These are phyloP conservation scores for Selenicereus undatus DNA, from an alignment of 148 eudicot genomes.

Conservation along the genomic window DNA sequence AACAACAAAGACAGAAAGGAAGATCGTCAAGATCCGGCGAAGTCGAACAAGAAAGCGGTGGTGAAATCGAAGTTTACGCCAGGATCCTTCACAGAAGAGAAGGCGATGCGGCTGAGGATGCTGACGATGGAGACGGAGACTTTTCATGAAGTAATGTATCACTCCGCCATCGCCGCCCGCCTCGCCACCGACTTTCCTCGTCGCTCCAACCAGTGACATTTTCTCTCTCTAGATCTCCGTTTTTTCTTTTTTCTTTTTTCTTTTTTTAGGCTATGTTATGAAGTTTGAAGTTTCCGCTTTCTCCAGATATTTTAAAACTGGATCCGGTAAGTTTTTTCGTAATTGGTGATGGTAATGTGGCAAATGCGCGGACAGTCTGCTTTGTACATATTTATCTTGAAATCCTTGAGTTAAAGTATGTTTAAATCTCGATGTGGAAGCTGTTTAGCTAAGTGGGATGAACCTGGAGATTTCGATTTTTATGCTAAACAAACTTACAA, in stretches of 20 bases:
- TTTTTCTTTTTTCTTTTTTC: background rate
- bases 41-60: background rate
- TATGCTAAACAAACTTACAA: too few relatives aligned
- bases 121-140: constrained; percentile 51
- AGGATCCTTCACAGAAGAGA: constrained; percentile 68
- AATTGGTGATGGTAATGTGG: background rate
- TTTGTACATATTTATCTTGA: background rate
- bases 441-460: background rate
- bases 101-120: constrained; percentile 55
- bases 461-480: background rate
- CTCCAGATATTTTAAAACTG: background rate
- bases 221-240: background rate
- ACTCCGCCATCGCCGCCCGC: constrained; percentile 75
- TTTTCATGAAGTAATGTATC: constrained; percentile 76
- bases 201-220: background rate
- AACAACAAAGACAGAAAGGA: background rate
- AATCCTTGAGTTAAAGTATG: too few relatives aligned
- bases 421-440: too few relatives aligned
- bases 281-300: background rate
- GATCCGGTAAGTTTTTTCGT: background rate
- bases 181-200: constrained; percentile 57
- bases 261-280: background rate
- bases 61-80: constrained; percentile 32
- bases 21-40: background rate
- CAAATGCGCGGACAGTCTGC: background rate